Base-by-base conservation (phyloP, 2,329 filamentous ascomycete genomes). In the Penicillium sp. region DNA sequence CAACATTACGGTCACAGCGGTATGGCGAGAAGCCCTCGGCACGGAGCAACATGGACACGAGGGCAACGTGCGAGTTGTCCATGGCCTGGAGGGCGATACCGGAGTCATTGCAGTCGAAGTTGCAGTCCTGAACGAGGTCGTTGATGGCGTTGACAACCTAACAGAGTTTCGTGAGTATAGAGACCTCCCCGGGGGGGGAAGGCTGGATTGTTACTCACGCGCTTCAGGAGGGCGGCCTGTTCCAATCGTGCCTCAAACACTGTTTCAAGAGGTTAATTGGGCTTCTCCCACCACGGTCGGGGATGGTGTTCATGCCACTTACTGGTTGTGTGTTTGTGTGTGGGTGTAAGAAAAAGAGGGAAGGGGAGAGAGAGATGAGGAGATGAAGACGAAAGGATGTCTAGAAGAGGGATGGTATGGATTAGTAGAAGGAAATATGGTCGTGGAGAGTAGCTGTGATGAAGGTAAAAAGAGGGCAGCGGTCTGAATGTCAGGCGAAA, bases 41-140 rank as follows among this genome's bases (percentile, higher is more conserved):
- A 82, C 95, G 95, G 78, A 99, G 90, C 85, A 96, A 88, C 95
- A 99, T 99, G 67, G 95, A 97, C 55, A 99, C 95, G 57, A 99
- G 91, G 63, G 95, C 95, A 71, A 99, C 95, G 81, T 99, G 95
- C 53, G 93, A 98, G 87, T 98, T 99, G 84, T 99, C 95, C 96
- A 99, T 99, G 74, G 95, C 95, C 81, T 99, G 95, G 58, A 99
- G 90, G 54, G 94, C 93, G 74, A 99, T 95, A 64, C 95, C 95
- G 57, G 92, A 94, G 85, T 99, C 96, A 90, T 98, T 99, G 90
- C 96, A 99, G 85, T 99, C 95, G 82, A 99, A 99, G 83, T 99
- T 99, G 88, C 95, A 99, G 82, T 99, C 95, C 81, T 98, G 95
- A 55, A 99, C 95, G 54, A 99, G 88, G 74, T 99, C 95, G 82